phyloP scores from a whole-genome alignment of 495 filamentous ascomycete species.

The Neurospora cerealis region DNA sequence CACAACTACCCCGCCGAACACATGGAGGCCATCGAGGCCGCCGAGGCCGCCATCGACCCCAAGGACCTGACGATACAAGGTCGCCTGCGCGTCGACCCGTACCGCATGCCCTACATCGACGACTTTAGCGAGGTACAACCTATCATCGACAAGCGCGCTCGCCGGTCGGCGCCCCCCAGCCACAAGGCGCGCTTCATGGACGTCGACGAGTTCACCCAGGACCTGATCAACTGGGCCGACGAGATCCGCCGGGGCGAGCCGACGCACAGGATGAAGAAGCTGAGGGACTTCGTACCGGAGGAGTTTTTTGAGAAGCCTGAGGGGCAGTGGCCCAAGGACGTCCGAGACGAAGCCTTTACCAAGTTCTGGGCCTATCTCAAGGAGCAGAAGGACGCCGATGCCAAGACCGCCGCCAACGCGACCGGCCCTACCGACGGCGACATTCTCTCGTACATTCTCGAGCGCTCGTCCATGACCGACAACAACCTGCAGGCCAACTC shows the following conservation, averaged over 20 bases:
- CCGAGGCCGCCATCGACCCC: slow-evolving; percentile 71
- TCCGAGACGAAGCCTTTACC: slow-evolving; percentile 21
- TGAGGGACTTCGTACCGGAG: slow-evolving; percentile 31
- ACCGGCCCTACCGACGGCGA: slow-evolving; percentile 36
- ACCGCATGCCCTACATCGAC: slow-evolving; percentile 67
- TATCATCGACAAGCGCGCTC: slow-evolving; percentile 52
- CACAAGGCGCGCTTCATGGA: slow-evolving; percentile 55
- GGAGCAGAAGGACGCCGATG: slow-evolving; percentile 37
- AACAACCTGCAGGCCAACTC: slow-evolving; percentile 24
- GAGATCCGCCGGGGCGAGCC: slow-evolving; percentile 12
- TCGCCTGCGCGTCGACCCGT: slow-evolving; percentile 57
- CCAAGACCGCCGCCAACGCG: slow-evolving; percentile 25
- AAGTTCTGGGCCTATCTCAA: slow-evolving; percentile 23
- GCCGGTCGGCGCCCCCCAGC: slow-evolving; percentile 32
- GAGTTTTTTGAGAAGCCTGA: slow-evolving; percentile 17
- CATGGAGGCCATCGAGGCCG: slow-evolving; percentile 74
- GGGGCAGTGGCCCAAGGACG: slow-evolving; percentile 17
- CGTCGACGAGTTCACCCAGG: slow-evolving; percentile 46
- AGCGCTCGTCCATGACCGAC: slow-evolving; percentile 29
- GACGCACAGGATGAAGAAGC: slow-evolving; percentile 21
- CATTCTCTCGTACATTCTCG: slow-evolving; percentile 32
- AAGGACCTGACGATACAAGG: slow-evolving; percentile 67
- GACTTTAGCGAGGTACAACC: slow-evolving; percentile 73
- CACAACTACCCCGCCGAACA: slow-evolving; percentile 70
- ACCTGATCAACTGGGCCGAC: slow-evolving; percentile 38